A percentile compares a stretch with the other conserved stretches of the same genome.
These are phyloP conservation scores for Geotrichum armillariae DNA, from an alignment of 1,139 yeast genomes.

Conservation along the genomic window DNA sequence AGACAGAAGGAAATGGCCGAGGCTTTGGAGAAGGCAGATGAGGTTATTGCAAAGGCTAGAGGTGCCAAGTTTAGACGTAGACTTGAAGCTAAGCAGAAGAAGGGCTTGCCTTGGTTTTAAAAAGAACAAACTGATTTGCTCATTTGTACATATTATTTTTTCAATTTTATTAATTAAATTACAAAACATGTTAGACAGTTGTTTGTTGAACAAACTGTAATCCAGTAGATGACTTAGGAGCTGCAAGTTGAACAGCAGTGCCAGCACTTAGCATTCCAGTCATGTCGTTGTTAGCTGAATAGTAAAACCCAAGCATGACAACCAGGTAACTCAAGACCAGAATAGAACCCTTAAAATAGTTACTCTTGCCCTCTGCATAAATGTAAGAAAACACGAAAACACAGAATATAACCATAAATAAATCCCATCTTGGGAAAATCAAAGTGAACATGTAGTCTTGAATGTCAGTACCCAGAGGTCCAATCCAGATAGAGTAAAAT, in stretches of 20 bases:
- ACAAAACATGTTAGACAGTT: too few relatives aligned
- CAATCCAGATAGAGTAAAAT: slow-evolving; percentile 62
- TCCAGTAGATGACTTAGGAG: too few relatives aligned
- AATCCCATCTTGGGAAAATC: slow-evolving; percentile 95
- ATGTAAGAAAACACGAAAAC: slow-evolving; percentile 89
- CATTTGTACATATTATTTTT: slow-evolving; percentile 11
- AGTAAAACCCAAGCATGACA: slow-evolving; percentile 79
- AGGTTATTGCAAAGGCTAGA: slow-evolving; percentile 62
- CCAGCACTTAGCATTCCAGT: slow-evolving; percentile 8
- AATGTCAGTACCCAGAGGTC: slow-evolving; percentile 33
- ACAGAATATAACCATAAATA: slow-evolving; percentile 80
- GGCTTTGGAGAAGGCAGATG: slow-evolving; percentile 73
- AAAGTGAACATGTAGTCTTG: slow-evolving; percentile 65
- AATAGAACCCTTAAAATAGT: slow-evolving; percentile 93
- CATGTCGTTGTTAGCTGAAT: slow-evolving; percentile 42
- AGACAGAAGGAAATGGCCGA: slow-evolving; percentile 59
- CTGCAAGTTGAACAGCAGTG: too few relatives aligned
- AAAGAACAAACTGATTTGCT: background rate
- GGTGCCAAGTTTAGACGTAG: slow-evolving; percentile 44
- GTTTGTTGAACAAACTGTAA: slow-evolving; percentile 5
- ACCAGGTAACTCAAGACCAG: slow-evolving; percentile 77
- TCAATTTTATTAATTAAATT: too few relatives aligned
- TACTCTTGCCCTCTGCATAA: slow-evolving; percentile 95
- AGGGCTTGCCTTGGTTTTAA: slow-evolving; percentile 23
- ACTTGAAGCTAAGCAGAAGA: slow-evolving; percentile 29